Evolutionary conservation across 805 yeast genomes (phyloP), one percentile per base, ranked within the genome.

Genomic region (Wickerhamomyces hampshirensis): DNA sequence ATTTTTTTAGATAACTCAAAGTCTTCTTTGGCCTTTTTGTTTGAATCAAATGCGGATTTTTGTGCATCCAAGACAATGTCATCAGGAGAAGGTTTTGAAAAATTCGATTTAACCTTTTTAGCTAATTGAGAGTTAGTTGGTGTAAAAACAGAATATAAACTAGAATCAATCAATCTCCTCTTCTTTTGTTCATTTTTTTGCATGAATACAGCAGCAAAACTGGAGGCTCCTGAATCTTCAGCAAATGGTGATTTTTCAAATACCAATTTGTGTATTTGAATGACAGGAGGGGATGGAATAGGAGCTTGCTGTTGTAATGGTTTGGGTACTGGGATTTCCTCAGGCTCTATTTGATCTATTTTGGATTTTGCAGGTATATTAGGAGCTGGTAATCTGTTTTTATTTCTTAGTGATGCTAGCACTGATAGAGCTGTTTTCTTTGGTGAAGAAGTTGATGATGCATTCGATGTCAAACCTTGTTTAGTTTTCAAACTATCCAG

Each of bases 21-120:
- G 14, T 48, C 51, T 19, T 50, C 40, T 8, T 50, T 46, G 7
- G 31, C 37, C 33, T 57, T 57, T 12, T 62, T 53, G 3, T 62
- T 59, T 16, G 60, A 55, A 13, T 62, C 60, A 35, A 73, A 59
- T 0, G 73, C 73, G 8, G 50, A 44, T 4, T 63, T 61, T 56
- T 84, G 93, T 1, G 87, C 86, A 28, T 62, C 58, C 34, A 73
- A 51, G 3, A 83, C 69, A 33, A 68, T 58, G 51, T 87, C 96
- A 61, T 89, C 97, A 5, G 96, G 96, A 47, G 95, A 83, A 12
- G 88, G 88, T 43, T 69, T 65, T 10, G 60, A 56, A 47, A 86
- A 86, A 46, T 77, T 81, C 30, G 66, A 51, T 32, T 68, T 65
- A 3, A 73, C 59, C 38, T 52, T 48, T 23, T 56, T 51, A 31